Base-by-base conservation (phyloP, 257 asterid species). In the Linaria vulgaris region DNA sequence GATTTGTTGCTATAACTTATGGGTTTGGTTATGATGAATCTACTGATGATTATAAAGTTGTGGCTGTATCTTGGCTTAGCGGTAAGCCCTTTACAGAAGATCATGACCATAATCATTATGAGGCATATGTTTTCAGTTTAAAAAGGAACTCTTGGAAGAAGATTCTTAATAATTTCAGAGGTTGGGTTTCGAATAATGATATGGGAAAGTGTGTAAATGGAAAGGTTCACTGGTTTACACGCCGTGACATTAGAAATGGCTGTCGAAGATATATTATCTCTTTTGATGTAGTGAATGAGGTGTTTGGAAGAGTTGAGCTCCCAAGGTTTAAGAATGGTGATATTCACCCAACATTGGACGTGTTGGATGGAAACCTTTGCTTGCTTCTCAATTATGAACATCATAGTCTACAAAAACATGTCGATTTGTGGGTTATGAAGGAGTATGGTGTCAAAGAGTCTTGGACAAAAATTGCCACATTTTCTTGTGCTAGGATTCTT, bases 41-140 rank as follows among this genome's bases (percentile, higher is more conserved):
- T 19, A 56, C 31, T 17, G 62, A 56, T 11, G 62, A 56, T 34
- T 56, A 56, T 24, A 56, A 56, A 47, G 46, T 56, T 34, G 47
- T 56, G 30, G 16, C 9, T 9, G 12, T 56, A 14, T 4, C 10
- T 56, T 6, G 8, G 21, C 0, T 7, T 6, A 3, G 1, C 3
- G 14, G 12, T 41, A 14, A 41, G 1, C 6, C 6, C 3, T 2
- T 50, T 10, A 12, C 34, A 12, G 12, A 24, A 53, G 14, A 4
- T 5, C 16, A 53, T 11, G 8, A 2, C 12, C 12, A 5, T 5
- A 2, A 4, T 5, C 1, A 56, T 30, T 30, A 56, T 3, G n/a
- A 0, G 23, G 62, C 31, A 31, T 30, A 16, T n/a, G 62, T 56
- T 56, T 30, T 31, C 16, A 34, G 62, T n/a, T 34, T 17, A 17